Conservation (phyloP, 352 stramenopile species). For the Plasmopara viticola region DNA sequence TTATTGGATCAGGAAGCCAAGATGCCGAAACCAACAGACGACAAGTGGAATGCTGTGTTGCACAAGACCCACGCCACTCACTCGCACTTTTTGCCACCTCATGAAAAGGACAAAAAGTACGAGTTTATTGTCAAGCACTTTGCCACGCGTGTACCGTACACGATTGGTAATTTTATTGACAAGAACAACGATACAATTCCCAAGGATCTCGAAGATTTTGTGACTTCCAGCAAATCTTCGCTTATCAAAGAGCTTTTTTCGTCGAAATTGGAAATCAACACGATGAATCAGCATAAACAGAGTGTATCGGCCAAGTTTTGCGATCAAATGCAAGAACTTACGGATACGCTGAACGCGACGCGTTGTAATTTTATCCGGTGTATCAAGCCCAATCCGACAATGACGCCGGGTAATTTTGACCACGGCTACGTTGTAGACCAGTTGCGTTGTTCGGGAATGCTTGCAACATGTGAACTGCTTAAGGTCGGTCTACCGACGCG, state of each 20-base stretch:
- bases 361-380: constrained; percentile 86
- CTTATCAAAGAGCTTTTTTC: constrained; percentile 85
- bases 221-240: constrained; percentile 68
- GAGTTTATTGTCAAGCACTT: constrained; percentile 96
- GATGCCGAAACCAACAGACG: constrained; percentile 72
- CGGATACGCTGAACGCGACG: constrained; percentile 80
- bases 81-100: constrained; percentile 63
- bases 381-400: constrained; percentile 88
- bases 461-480: constrained; percentile 88
- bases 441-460: constrained; percentile 85
- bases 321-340: constrained; percentile 81
- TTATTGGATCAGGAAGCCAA: constrained; percentile 77
- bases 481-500: constrained; percentile 87
- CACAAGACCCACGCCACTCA: constrained; percentile 74
- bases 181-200: constrained; percentile 96
- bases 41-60: constrained; percentile 80
- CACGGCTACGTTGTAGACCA: constrained; percentile 86
- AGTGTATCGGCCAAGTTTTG: constrained; percentile 83
- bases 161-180: constrained; percentile 93
- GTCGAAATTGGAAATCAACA: constrained; percentile 44
- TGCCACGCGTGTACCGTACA: constrained; percentile 92
- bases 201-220: constrained; percentile 86
- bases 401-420: constrained; percentile 79
- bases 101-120: constrained; percentile 88
- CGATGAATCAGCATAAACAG: constrained; percentile 38